Percentiles rank a stretch among this genome's conserved stretches.
Conservation (phyloP, 768 basidiomycete genomes). For the Russula abietina region DNA sequence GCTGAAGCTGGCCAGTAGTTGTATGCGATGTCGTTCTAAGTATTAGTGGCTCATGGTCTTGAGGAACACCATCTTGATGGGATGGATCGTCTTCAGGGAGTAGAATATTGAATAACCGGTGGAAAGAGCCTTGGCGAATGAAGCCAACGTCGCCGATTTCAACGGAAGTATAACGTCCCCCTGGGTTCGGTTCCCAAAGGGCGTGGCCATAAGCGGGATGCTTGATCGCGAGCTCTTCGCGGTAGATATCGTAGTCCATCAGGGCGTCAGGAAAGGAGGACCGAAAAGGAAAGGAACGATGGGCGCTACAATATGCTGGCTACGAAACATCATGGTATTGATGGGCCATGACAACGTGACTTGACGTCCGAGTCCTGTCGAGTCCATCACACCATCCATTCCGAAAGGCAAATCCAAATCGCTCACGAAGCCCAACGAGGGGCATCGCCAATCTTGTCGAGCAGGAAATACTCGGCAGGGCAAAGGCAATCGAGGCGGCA, state of each 20-base stretch:
- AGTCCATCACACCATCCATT: slow-evolving; percentile 71
- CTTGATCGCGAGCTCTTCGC: background rate
- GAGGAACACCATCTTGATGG: background rate
- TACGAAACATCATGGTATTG: too few species aligned
- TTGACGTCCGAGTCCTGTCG: slow-evolving; percentile 87
- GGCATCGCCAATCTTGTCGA: slow-evolving; percentile 95
- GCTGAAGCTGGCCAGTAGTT: background rate
- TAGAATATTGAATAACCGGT: slow-evolving; percentile 1
- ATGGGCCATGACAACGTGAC: too few species aligned
- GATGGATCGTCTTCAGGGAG: background rate
- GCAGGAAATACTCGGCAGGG: slow-evolving; percentile 91
- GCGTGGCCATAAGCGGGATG: background rate
- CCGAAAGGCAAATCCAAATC: slow-evolving; percentile 76
- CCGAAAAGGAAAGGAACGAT: too few species aligned
- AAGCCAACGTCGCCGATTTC: slow-evolving; percentile 7
- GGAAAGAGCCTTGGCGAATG: slow-evolving; percentile 1
- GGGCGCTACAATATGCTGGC: background rate
- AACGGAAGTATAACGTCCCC: background rate
- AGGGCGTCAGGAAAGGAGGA: background rate
- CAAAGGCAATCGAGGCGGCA: slow-evolving; percentile 88
- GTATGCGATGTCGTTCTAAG: background rate
- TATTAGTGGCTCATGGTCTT: background rate
- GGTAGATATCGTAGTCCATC: slow-evolving; percentile 5
- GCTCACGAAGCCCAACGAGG: slow-evolving; percentile 78
- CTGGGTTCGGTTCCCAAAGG: background rate